Conservation (phyloP, 768 basidiomycete species). For the Favolaschia claudopus region DNA sequence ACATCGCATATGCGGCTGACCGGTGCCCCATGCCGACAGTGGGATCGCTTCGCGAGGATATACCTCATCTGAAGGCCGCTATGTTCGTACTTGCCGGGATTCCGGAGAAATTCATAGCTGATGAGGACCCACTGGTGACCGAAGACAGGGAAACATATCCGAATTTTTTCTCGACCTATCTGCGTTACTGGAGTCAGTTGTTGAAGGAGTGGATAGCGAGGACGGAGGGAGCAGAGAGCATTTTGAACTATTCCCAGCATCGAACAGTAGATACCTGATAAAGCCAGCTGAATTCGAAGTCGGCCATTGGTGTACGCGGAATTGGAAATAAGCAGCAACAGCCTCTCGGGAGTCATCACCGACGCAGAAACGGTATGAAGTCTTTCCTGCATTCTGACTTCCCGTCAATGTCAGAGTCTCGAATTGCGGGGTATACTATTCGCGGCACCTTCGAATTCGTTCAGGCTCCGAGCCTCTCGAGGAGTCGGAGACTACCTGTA, state of each 20-base stretch:
- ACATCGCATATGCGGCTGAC: constrained; percentile 6
- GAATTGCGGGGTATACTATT: too few relatives aligned
- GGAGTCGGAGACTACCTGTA: too few relatives aligned
- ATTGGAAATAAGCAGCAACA: too few relatives aligned
- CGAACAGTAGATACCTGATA: too few relatives aligned
- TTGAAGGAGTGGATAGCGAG: constrained; percentile 4
- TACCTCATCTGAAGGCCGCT: neutral
- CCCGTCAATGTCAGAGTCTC: too few relatives aligned
- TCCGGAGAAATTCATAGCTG: neutral
- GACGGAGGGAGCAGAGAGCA: neutral
- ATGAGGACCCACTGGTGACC: neutral
- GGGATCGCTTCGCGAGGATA: neutral
- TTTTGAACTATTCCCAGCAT: neutral
- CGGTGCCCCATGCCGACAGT: neutral
- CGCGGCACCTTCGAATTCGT: too few relatives aligned
- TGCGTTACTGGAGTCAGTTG: neutral
- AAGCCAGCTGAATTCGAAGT: too few relatives aligned
- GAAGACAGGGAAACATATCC: neutral
- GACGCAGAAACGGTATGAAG: too few relatives aligned
- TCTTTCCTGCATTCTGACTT: too few relatives aligned
- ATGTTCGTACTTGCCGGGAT: neutral
- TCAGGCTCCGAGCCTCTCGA: too few relatives aligned
- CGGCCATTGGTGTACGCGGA: too few relatives aligned
- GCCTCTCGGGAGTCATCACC: too few relatives aligned
- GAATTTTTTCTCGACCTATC: neutral